Base-by-base conservation (phyloP, 768 basidiomycete species). In the Guyanaporus albipodus region DNA sequence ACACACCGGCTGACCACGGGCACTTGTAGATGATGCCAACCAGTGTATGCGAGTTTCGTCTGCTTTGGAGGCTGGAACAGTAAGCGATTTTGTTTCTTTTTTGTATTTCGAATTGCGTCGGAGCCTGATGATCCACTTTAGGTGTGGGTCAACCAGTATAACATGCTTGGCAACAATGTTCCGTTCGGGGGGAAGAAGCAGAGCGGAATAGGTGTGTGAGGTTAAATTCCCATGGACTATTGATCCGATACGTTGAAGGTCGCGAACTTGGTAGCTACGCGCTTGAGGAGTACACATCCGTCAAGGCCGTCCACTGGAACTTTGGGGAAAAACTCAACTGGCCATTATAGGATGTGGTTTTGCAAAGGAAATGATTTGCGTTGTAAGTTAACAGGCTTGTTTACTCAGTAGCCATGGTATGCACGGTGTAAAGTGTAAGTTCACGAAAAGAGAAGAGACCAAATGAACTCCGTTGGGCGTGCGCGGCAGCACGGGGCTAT, bases 131-230 rank as follows among this genome's bases (percentile, higher is more conserved):
- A 18, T 42, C 22, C 27, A 18, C 18, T 44, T 21, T 27, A 88
- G 85, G 85, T 91, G 33, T 96, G 93, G 92, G 78, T 93, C 49
- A 97, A 97, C 67, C 85, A 91, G 60, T 94, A 92, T 69, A 87
- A 85, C 60, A 33, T 87, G 11, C 66, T 95, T 46, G 78, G 80
- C 68, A 90, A 89, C 64, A 91, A 94, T 49, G 85, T 92, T 36
- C 95, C 95, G 2, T 97, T 97, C 60, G 94, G 95, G 29, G 95
- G 94, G 19, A 95, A 88, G 73, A 95, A 94, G 69, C 86, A 90
- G 63, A 89, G 87, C 34, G 92, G 92, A 42, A 83, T 89, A 59
- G 85, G 88, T 87, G 55, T 48, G 56, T 42, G 8, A 0, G 29
- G 3, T 12, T 19, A 4, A 14, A 42, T 38, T 27, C 32, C n/a